These are phyloP conservation scores for sunflower (Helianthus annuus) DNA, from an alignment of 129 eudicot species.

Conservation along the genomic window DNA sequence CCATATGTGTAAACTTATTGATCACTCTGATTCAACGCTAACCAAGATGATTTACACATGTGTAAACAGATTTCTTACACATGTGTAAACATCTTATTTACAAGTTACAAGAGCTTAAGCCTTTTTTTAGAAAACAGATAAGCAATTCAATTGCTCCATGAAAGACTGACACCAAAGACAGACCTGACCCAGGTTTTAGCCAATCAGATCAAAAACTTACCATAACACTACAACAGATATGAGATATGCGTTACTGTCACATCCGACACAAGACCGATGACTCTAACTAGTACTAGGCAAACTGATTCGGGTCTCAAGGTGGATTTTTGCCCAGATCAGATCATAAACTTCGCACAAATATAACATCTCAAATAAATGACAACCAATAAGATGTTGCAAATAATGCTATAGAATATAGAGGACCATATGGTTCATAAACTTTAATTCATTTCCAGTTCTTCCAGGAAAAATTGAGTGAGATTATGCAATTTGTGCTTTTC, in stretches of 20 bases:
- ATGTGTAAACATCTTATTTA: no score
- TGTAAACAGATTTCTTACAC: no score
- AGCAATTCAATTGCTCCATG: conserved; percentile 9
- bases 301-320: not conserved
- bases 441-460: conserved; percentile 9
- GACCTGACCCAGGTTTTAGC: no score
- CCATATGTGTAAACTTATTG: no score
- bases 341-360: not conserved
- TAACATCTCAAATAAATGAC: conserved; percentile 1
- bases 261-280: no score
- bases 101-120: not conserved
- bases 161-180: conserved; percentile 5
- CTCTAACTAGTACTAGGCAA: no score
- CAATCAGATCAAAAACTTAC: no score
- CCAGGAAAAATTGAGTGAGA: not conserved
- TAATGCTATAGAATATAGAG: conserved; percentile 7
- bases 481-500: conserved; percentile 11
- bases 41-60: no score
- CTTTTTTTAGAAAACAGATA: not conserved
- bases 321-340: not conserved
- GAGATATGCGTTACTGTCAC: no score
- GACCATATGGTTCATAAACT: conserved; percentile 12
- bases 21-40: no score
- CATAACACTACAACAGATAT: no score
- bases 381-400: conserved; percentile 10